Evolutionary conservation across 768 basidiomycete species (phyloP).

Genomic region (Amanita inopinata): DNA sequence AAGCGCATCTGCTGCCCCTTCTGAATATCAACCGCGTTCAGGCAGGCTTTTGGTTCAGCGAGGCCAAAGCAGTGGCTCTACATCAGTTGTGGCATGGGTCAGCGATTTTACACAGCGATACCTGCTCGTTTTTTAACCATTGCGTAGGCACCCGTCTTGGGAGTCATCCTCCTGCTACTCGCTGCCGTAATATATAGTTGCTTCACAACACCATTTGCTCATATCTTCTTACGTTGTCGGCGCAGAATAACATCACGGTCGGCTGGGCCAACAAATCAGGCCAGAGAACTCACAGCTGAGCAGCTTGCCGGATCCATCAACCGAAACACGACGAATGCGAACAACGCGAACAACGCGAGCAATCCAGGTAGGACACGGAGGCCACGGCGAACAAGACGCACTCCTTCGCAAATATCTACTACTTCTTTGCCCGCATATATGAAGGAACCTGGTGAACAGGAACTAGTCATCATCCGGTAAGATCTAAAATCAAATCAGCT

Average conservation of each 20-base stretch:
- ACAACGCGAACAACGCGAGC: constrained; percentile 14
- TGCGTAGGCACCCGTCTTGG: not conserved
- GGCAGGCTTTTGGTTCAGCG: not conserved
- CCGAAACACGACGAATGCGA: constrained; percentile 9
- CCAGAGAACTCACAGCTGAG: constrained; percentile 42
- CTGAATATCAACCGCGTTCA: too few relatives aligned
- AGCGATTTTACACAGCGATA: not conserved
- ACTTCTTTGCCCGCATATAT: constrained; percentile 69
- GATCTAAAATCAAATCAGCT: constrained; percentile 9
- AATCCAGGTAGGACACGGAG: constrained; percentile 25
- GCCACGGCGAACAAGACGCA: constrained; percentile 41
- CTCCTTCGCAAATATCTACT: constrained; percentile 75
- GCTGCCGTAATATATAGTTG: not conserved
- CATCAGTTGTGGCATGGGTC: not conserved
- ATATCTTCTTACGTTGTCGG: too few relatives aligned
- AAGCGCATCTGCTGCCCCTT: not conserved
- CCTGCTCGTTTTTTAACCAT: not conserved
- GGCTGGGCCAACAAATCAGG: not conserved
- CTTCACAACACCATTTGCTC: not conserved
- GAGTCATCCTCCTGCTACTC: not conserved
- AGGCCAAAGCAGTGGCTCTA: not conserved
- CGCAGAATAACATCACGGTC: not conserved
- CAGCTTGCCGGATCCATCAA: constrained; percentile 43
- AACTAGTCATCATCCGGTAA: constrained; percentile 59
- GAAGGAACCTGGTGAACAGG: constrained; percentile 78